A percentile compares a stretch with the other conserved stretches of the same genome.
Evolutionary conservation across 495 filamentous ascomycete genomes (phyloP).

Genomic region (Penicillium verhagenii): DNA sequence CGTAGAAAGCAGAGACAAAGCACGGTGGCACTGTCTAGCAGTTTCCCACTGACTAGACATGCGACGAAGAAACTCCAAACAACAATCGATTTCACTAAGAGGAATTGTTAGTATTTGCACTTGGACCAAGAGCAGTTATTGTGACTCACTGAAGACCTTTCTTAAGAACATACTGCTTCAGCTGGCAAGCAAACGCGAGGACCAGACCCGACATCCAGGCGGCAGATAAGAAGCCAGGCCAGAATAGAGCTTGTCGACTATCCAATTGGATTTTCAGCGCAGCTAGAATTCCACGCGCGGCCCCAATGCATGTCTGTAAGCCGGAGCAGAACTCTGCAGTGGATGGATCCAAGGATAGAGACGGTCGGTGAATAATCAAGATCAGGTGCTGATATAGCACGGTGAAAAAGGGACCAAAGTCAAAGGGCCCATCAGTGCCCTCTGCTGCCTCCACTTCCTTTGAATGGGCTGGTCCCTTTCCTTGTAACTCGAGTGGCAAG

Average conservation of each 20-base stretch:
- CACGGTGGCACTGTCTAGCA: conserved; percentile 37
- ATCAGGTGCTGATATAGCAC: conserved; percentile 67
- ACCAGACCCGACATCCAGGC: conserved; percentile 44
- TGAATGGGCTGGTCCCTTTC: neutral
- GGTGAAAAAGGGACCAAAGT: conserved; percentile 47
- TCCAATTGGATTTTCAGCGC: conserved; percentile 33
- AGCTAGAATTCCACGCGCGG: conserved; percentile 36
- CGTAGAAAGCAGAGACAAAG: conserved; percentile 28
- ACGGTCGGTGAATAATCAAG: conserved; percentile 59
- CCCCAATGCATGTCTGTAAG: conserved; percentile 41
- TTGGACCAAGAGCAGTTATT: neutral
- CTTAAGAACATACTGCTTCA: conserved; percentile 35
- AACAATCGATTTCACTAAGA: conserved; percentile 34
- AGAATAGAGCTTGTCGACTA: conserved; percentile 35
- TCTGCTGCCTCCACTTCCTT: neutral
- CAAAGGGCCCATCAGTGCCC: conserved; percentile 25
- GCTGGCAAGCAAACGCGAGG: conserved; percentile 41
- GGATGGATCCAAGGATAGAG: conserved; percentile 32
- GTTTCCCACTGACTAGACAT: conserved; percentile 45
- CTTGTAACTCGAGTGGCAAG: conserved; percentile 33
- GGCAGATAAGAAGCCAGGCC: conserved; percentile 41
- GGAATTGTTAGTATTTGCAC: conserved; percentile 11
- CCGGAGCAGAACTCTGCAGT: conserved; percentile 40
- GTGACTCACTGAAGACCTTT: conserved; percentile 36
- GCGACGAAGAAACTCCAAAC: conserved; percentile 27